Base-by-base conservation (phyloP, 805 yeast species). In the Starmera pachycereana region DNA sequence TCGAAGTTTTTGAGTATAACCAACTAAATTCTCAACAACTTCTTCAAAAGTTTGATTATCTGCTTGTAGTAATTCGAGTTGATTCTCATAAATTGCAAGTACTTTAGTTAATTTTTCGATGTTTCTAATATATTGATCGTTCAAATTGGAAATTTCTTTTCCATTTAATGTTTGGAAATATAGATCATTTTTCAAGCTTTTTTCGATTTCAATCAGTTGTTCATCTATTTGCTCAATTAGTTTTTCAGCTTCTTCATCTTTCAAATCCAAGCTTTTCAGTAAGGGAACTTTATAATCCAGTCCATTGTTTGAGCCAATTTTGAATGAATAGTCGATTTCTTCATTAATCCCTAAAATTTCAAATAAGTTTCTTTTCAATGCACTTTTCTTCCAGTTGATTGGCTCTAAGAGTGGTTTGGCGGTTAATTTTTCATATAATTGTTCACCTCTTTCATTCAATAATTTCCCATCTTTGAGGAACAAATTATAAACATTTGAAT, bases 11-110 rank as follows among this genome's bases (percentile, higher is more conserved):
- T 92, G 96, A 7, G 95, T 83, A 56, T 89, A 88, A 8, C 95
- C 97, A 12, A 89, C 84, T 49, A 89, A 63, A 51, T 86, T 88
- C 54, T 87, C 95, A 33, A 92, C 88, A 48, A 92, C 95, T 3
- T 81, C 71, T 50, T 90, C 95, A 54, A 81, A 88, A 12, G 89
- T 75, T 29, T 72, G 73, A 51, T 84, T 82, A 56, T 88, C 94
- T 34, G 68, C 71, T 41, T 64, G 64, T 14, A 79, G 60, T 8
- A 69, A 76, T 30, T 57, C 55, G 37, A 71, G 64, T 43, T 71
- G 65, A 44, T 70, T 58, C 37, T 66, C 66, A 82, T 89, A 79
- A 10, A 72, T 62, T 12, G 65, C 55, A 12, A 73, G 52, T 29
- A 67, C 52, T 9, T 44, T 53, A 39, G 68, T 66, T 3, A 75